A percentile compares a stretch with the other conserved stretches of the same genome.
Evolutionary conservation across 306 rosid genomes (phyloP).

Genomic region (Cucumis hystrix): DNA sequence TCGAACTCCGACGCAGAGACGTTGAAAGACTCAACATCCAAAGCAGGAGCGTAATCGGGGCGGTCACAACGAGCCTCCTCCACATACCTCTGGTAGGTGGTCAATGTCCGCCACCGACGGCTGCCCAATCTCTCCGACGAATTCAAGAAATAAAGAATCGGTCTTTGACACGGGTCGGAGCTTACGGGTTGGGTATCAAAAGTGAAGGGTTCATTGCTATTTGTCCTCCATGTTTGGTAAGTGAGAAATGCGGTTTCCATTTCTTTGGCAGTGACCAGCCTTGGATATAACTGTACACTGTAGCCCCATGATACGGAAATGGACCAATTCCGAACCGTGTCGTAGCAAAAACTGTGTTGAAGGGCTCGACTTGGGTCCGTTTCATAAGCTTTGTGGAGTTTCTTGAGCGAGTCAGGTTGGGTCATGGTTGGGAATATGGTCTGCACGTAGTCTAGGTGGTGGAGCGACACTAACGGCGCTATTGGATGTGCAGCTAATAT

Average conservation of each 20-base stretch:
- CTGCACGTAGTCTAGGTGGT: constrained; percentile 48
- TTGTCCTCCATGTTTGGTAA: constrained; percentile 36
- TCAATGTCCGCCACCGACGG: not conserved
- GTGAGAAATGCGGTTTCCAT: constrained; percentile 33
- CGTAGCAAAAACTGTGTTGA: constrained; percentile 46
- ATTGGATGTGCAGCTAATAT: constrained; percentile 56
- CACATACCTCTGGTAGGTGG: constrained; percentile 16
- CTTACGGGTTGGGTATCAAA: constrained; percentile 39
- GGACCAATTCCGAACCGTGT: constrained; percentile 44
- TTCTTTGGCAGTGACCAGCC: constrained; percentile 23
- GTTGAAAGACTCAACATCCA: constrained; percentile 18
- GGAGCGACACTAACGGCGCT: constrained; percentile 65
- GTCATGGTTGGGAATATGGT: constrained; percentile 37
- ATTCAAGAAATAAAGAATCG: constrained; percentile 28
- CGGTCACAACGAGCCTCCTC: constrained; percentile 10
- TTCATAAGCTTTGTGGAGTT: constrained; percentile 7
- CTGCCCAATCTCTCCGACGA: constrained; percentile 9
- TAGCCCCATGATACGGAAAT: constrained; percentile 73
- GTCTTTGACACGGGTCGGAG: constrained; percentile 22
- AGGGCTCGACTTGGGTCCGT: constrained; percentile 50
- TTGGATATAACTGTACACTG: constrained; percentile 40
- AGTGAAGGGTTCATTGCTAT: constrained; percentile 22
- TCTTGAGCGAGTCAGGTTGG: constrained; percentile 16
- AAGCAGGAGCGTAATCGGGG: constrained; percentile 8
- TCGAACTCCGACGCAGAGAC: constrained; percentile 26